These are phyloP conservation scores for Leptographium lundbergii DNA, from an alignment of 2,329 filamentous ascomycete species.

Conservation along the genomic window DNA sequence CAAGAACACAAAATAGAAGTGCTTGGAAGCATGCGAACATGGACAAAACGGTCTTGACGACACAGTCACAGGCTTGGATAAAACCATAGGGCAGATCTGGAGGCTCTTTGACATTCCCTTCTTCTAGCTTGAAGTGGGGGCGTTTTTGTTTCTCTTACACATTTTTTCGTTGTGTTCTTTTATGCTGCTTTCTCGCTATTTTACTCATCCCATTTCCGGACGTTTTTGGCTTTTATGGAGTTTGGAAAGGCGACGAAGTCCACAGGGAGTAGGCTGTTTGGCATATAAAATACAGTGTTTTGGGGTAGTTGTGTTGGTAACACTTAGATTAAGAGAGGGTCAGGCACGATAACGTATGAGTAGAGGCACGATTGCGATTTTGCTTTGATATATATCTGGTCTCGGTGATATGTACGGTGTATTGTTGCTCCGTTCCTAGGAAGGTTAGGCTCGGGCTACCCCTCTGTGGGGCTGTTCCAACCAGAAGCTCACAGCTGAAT, in stretches of 20 bases:
- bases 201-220: neutral
- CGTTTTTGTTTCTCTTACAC: neutral
- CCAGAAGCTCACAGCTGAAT: neutral
- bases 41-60: too few species aligned
- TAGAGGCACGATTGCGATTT: neutral
- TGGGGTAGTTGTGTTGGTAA: neutral
- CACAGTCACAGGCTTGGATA: neutral
- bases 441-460: neutral
- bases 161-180: neutral
- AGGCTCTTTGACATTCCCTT: neutral
- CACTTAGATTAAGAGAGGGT: neutral
- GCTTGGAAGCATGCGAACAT: neutral
- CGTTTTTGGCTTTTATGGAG: neutral
- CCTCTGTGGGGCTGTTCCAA: neutral
- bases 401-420: neutral
- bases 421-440: neutral
- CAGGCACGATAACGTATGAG: neutral
- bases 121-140: neutral
- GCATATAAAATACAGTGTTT: neutral
- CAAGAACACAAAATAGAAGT: slow-evolving; percentile 1
- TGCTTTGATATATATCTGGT: too few species aligned
- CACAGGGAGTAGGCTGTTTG: neutral
- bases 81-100: neutral
- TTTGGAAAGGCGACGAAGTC: neutral
- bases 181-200: neutral